Conservation (phyloP, 768 basidiomycete species). For the Russula olivacea region DNA sequence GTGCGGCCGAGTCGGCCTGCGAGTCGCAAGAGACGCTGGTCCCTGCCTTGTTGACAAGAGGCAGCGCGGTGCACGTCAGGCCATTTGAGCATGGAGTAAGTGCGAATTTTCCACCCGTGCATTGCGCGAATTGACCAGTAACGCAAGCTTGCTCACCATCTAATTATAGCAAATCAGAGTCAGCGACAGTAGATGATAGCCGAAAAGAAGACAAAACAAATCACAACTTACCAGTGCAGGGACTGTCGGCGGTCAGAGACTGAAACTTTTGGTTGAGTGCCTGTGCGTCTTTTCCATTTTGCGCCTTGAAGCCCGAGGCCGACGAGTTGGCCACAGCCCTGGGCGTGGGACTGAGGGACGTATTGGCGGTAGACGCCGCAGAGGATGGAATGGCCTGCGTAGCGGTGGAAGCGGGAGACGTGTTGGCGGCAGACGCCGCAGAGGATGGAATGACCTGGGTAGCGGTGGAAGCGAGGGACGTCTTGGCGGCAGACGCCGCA, state of each 20-base stretch:
- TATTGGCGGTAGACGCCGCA: not conserved
- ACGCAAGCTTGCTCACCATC: slow-evolving; percentile 37
- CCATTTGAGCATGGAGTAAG: slow-evolving; percentile 31
- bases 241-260: slow-evolving; percentile 27
- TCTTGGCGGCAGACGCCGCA: not conserved
- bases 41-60: slow-evolving; percentile 38
- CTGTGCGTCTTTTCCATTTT: slow-evolving; percentile 37
- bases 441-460: not conserved
- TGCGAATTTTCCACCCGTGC: slow-evolving; percentile 34
- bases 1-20: slow-evolving; percentile 31
- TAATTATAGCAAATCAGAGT: slow-evolving; percentile 9
- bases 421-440: not conserved
- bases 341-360: not conserved
- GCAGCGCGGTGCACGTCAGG: slow-evolving; percentile 37
- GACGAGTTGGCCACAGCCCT: not conserved
- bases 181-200: not conserved
- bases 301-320: slow-evolving; percentile 21
- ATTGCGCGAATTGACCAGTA: slow-evolving; percentile 36
- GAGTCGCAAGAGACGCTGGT: slow-evolving; percentile 37
- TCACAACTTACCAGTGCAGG: slow-evolving; percentile 32
- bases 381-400: not conserved
- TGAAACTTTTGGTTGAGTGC: slow-evolving; percentile 35
- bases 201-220: not conserved
- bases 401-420: too few relatives aligned
- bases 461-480: too few relatives aligned